Conservation (phyloP, 2,329 filamentous ascomycete genomes). For the Nemania serpens region DNA sequence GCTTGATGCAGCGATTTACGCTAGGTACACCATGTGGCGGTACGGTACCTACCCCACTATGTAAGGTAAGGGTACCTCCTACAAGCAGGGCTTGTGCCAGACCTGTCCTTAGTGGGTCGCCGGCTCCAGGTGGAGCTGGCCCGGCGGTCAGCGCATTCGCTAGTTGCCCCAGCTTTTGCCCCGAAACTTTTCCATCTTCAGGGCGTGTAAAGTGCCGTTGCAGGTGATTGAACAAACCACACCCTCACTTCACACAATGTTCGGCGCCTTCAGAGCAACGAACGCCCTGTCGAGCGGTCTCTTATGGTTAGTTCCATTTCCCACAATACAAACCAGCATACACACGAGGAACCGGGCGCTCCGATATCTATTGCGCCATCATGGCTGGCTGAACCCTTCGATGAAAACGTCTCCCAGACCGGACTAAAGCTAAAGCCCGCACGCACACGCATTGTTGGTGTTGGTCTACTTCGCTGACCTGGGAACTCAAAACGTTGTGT, state of each 20-base stretch:
- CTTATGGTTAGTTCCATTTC: constrained; percentile 65
- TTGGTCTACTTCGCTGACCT: no score
- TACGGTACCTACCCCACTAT: no score
- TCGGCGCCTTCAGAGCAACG: constrained; percentile 80
- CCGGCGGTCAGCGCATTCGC: no score
- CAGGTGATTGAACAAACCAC: constrained; percentile 3
- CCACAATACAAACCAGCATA: background rate
- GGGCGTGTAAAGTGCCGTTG: background rate
- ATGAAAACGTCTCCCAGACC: no score
- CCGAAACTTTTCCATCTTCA: constrained; percentile 31
- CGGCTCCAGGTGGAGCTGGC: background rate
- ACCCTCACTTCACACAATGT: constrained; percentile 63
- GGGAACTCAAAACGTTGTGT: background rate
- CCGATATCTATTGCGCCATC: background rate
- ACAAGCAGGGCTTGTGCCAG: no score
- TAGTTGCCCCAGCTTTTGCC: constrained; percentile 8
- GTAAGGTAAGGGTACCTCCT: no score
- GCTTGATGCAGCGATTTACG: no score
- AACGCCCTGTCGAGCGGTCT: constrained; percentile 78
- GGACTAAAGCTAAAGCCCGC: no score
- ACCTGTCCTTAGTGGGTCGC: background rate
- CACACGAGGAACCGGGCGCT: constrained; percentile 2
- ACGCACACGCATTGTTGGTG: no score
- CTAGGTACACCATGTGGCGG: no score
- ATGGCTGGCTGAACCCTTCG: no score